Conservation (phyloP, 495 filamentous ascomycete species). For the Xanthoparmelia taractica region DNA sequence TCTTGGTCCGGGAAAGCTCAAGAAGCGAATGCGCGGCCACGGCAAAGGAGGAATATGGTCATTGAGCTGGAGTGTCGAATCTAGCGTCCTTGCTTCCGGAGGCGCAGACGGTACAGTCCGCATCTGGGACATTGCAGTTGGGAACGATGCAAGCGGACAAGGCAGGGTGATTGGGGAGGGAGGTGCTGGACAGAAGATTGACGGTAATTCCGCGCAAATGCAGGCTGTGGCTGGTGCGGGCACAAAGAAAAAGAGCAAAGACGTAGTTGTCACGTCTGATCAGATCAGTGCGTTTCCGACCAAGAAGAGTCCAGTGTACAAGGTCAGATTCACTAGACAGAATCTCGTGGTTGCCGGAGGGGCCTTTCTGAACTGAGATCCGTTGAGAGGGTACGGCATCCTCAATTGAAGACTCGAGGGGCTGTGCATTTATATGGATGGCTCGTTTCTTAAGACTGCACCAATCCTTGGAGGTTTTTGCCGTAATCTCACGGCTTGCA, state of each 20-base stretch:
- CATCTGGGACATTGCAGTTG: slow-evolving; percentile 76
- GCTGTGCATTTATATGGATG: not conserved
- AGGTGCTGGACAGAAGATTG: slow-evolving; percentile 47
- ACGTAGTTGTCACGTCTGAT: slow-evolving; percentile 81
- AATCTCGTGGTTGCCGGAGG: slow-evolving; percentile 85
- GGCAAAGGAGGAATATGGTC: slow-evolving; percentile 91
- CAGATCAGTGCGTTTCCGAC: slow-evolving; percentile 90
- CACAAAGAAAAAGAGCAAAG: slow-evolving; percentile 79
- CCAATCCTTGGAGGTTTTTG: not conserved
- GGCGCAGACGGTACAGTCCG: slow-evolving; percentile 90
- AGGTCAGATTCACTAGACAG: slow-evolving; percentile 87
- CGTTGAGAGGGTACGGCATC: not conserved
- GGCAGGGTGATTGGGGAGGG: slow-evolving; percentile 53
- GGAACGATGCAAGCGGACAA: slow-evolving; percentile 42
- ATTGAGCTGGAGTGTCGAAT: slow-evolving; percentile 83
- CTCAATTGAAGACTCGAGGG: not conserved
- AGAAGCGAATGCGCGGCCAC: slow-evolving; percentile 91
- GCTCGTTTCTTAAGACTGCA: not conserved
- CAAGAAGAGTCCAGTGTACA: slow-evolving; percentile 91
- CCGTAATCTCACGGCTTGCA: not conserved
- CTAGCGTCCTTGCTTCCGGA: slow-evolving; percentile 75
- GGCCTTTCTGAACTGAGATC: slow-evolving; percentile 61
- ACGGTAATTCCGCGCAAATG: slow-evolving; percentile 31
- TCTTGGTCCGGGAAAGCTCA: slow-evolving; percentile 66
- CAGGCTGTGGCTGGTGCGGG: slow-evolving; percentile 41